Conservation (phyloP, 2,329 filamentous ascomycete genomes). For the Colletotrichum scovillei region DNA sequence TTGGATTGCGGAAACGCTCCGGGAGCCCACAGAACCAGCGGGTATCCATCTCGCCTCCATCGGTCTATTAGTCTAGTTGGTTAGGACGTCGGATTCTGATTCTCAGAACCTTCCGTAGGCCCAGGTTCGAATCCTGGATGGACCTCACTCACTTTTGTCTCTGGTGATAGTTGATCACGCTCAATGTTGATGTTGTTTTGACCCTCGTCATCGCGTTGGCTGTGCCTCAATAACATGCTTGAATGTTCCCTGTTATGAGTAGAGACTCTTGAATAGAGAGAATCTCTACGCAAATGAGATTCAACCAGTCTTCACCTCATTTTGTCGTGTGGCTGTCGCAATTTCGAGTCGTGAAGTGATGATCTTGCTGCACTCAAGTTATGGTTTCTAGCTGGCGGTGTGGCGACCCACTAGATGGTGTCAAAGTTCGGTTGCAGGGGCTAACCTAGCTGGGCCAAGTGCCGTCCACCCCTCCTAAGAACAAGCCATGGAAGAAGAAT, state of each 20-base stretch:
- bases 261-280: no score
- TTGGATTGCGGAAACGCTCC: neutral
- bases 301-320: neutral
- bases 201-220: neutral
- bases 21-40: accelerated
- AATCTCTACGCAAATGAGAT: no score
- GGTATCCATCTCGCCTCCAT: accelerated
- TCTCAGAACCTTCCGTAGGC: constrained; percentile 11
- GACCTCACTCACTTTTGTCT: constrained; percentile 8
- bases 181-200: neutral
- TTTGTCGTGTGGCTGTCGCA: neutral
- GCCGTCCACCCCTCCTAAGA: neutral
- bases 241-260: neutral
- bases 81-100: constrained; percentile 34
- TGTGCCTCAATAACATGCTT: neutral
- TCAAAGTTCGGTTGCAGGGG: neutral
- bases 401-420: neutral
- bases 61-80: constrained; percentile 32
- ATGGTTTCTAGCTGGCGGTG: neutral
- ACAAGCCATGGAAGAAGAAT: no score
- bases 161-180: neutral
- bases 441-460: neutral
- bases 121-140: constrained; percentile 40
- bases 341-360: neutral
- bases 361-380: neutral